Conservation (phyloP, 1,139 yeast genomes). For the Sugiyamaella pinicola region DNA sequence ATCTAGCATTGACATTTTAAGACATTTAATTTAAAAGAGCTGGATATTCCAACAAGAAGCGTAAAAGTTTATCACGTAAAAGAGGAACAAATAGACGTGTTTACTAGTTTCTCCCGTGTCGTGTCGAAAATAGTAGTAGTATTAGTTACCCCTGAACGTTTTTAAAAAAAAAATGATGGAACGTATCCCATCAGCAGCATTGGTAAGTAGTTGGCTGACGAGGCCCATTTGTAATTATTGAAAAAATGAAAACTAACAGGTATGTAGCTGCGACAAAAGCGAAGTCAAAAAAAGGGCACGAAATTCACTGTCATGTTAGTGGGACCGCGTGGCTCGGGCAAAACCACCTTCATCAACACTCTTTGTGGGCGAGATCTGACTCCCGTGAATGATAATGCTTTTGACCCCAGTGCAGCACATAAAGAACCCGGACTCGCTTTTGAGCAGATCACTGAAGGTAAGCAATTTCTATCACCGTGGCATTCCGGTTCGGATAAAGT, state of each 20-base stretch:
- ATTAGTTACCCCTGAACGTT: neutral
- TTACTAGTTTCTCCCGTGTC: neutral
- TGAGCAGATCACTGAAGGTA: constrained; percentile 43
- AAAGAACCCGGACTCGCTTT: constrained; percentile 54
- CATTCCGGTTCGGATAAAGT: too few species aligned
- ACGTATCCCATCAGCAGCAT: constrained; percentile 30
- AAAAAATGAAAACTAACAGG: neutral
- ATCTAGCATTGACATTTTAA: neutral
- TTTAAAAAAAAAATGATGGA: constrained; percentile 23
- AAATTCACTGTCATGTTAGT: constrained; percentile 81
- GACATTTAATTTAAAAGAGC: neutral
- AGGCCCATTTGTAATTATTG: too few species aligned
- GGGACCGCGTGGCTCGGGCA: constrained; percentile 79
- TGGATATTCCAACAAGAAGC: too few species aligned
- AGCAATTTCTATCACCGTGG: too few species aligned
- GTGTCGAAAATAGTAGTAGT: neutral
- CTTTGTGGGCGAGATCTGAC: constrained; percentile 85
- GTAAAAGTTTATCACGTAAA: too few species aligned
- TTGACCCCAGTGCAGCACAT: constrained; percentile 49
- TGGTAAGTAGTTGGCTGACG: constrained; percentile 24
- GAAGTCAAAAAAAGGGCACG: constrained; percentile 82
- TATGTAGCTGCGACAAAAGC: constrained; percentile 57
- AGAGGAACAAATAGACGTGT: neutral
- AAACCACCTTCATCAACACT: constrained; percentile 79
- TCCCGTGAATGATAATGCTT: constrained; percentile 41